Conservation (phyloP, 1,284 basidiomycete species). For the Fomitopsis schrenkii region DNA sequence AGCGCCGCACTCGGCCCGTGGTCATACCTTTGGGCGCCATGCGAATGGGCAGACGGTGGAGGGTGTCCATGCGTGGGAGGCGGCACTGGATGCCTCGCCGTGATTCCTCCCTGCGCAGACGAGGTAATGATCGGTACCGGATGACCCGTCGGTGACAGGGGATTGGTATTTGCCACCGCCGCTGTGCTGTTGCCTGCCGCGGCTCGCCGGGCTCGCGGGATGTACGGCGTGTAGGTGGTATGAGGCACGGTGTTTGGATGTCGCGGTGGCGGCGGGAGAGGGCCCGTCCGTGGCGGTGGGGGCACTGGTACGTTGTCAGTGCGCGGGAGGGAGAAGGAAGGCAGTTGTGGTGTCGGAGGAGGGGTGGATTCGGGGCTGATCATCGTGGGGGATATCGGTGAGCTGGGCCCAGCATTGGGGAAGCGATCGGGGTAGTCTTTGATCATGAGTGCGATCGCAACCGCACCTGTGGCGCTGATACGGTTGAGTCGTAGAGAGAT, state of each 20-base stretch:
- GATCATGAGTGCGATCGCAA: slow-evolving; percentile 93
- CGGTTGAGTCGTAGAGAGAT: slow-evolving; percentile 86
- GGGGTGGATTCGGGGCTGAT: slow-evolving; percentile 17
- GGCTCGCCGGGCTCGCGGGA: slow-evolving; percentile 57
- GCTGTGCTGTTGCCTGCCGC: slow-evolving; percentile 24
- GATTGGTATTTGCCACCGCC: slow-evolving; percentile 32
- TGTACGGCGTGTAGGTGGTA: slow-evolving; percentile 79
- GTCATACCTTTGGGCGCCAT: slow-evolving; percentile 22
- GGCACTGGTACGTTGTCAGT: slow-evolving; percentile 17
- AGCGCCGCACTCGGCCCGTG: slow-evolving; percentile 70
- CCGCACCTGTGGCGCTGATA: slow-evolving; percentile 79
- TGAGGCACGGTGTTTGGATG: slow-evolving; percentile 50
- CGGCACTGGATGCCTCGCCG: slow-evolving; percentile 53
- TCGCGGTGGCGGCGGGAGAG: slow-evolving; percentile 56
- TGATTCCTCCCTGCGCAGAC: slow-evolving; percentile 74
- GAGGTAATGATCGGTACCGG: slow-evolving; percentile 71
- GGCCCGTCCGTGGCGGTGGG: slow-evolving; percentile 35
- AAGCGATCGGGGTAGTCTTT: slow-evolving; percentile 86
- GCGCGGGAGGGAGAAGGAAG: slow-evolving; percentile 20
- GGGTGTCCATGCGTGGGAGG: slow-evolving; percentile 12
- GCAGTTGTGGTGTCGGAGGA: slow-evolving; percentile 24
- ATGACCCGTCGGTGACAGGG: slow-evolving; percentile 51
- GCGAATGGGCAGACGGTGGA: slow-evolving; percentile 8
- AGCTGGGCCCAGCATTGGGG: slow-evolving; percentile 27
- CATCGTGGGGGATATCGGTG: slow-evolving; percentile 18